Percentiles rank a stretch among this genome's conserved stretches.
These are phyloP conservation scores for Porogramme epimiltina DNA, from an alignment of 1,284 basidiomycete species.

Conservation along the genomic window DNA sequence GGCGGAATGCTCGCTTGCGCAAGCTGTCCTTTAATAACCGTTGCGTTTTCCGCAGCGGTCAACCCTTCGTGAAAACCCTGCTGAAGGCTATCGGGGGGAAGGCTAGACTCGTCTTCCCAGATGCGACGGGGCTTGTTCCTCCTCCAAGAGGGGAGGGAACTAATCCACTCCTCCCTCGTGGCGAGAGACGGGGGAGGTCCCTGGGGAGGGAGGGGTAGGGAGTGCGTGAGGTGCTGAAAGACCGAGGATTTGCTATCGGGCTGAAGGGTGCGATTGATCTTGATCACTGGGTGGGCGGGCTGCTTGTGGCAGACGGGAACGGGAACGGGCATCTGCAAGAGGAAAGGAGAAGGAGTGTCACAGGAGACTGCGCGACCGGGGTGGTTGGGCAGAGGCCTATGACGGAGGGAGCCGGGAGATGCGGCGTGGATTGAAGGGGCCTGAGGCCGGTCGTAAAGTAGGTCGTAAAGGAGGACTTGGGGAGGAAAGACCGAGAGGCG, in stretches of 20 bases:
- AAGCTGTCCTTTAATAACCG: slow-evolving; percentile 80
- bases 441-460: slow-evolving; percentile 49
- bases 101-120: slow-evolving; percentile 56
- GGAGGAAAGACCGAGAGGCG: slow-evolving; percentile 36
- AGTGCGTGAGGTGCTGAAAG: slow-evolving; percentile 54
- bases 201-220: slow-evolving; percentile 57
- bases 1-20: slow-evolving; percentile 83
- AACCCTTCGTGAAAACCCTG: slow-evolving; percentile 76
- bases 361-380: slow-evolving; percentile 27
- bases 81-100: slow-evolving; percentile 16
- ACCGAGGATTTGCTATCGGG: slow-evolving; percentile 41
- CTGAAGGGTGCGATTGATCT: slow-evolving; percentile 49
- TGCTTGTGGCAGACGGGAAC: slow-evolving; percentile 62
- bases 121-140: slow-evolving; percentile 63
- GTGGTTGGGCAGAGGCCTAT: slow-evolving; percentile 22
- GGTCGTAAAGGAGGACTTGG: slow-evolving; percentile 39
- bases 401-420: slow-evolving; percentile 25
- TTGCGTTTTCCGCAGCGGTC: slow-evolving; percentile 60
- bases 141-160: slow-evolving; percentile 68
- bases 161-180: slow-evolving; percentile 71
- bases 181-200: slow-evolving; percentile 64
- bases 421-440: slow-evolving; percentile 33
- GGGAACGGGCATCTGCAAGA: slow-evolving; percentile 81
- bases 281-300: slow-evolving; percentile 64
- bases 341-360: slow-evolving; percentile 34